These are phyloP conservation scores for Flagelloscypha sp. DNA, from an alignment of 768 basidiomycete species.

Conservation along the genomic window DNA sequence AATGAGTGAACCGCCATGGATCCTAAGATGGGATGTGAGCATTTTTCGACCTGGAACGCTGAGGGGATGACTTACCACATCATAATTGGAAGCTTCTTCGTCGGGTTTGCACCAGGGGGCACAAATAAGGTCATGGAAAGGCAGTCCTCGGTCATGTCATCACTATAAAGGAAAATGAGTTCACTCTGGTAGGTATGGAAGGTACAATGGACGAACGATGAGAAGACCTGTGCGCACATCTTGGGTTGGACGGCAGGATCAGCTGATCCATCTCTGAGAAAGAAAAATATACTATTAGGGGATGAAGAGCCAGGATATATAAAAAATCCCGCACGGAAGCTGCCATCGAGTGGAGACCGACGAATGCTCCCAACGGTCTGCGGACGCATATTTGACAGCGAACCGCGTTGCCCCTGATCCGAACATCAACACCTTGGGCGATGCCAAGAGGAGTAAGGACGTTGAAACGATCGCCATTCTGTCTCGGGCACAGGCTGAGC, in stretches of 20 bases:
- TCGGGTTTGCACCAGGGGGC: conserved; percentile 31
- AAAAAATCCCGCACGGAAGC: conserved; percentile 44
- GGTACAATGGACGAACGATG: too few species aligned
- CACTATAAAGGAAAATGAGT: too few species aligned
- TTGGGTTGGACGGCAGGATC: conserved; percentile 52
- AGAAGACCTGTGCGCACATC: conserved; percentile 62
- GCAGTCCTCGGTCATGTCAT: conserved; percentile 84
- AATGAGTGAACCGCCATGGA: conserved; percentile 81
- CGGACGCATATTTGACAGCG: conserved; percentile 58
- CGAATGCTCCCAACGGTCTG: conserved; percentile 54
- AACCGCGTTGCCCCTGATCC: conserved; percentile 46
- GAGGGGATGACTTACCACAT: conserved; percentile 41
- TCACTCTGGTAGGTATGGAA: too few species aligned
- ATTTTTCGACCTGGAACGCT: background rate
- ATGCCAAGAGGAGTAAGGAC: conserved; percentile 46
- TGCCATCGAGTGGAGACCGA: conserved; percentile 46
- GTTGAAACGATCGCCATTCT: too few species aligned
- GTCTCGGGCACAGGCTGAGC: too few species aligned
- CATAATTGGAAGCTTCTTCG: conserved; percentile 38
- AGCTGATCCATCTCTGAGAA: conserved; percentile 38
- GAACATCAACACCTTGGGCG: conserved; percentile 43
- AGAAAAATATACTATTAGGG: conserved; percentile 3
- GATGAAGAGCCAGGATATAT: background rate
- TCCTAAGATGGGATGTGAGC: conserved; percentile 32
- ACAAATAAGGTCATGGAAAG: conserved; percentile 72